These are phyloP conservation scores for Lenwebbia sp. DNA, from an alignment of 345 rosid genomes.

Conservation along the genomic window DNA sequence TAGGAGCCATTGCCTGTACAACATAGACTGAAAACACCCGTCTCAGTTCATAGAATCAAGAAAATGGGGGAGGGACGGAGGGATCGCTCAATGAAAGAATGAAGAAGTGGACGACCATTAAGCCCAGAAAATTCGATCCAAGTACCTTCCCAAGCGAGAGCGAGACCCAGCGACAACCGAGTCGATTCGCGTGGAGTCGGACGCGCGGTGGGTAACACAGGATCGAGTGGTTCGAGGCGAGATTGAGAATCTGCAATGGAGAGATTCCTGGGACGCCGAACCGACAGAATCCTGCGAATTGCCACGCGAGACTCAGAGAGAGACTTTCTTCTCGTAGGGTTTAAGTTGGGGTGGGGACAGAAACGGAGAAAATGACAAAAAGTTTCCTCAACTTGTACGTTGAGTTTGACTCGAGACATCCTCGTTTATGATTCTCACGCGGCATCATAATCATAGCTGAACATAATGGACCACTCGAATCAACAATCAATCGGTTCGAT, in stretches of 20 bases:
- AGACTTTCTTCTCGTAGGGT: neutral
- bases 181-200: neutral
- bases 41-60: neutral
- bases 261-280: neutral
- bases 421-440: neutral
- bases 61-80: neutral
- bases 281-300: neutral
- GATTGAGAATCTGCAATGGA: neutral
- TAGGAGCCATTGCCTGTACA: slow-evolving; percentile 35
- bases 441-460: too few relatives aligned
- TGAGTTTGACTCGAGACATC: rapidly evolving
- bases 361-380: neutral
- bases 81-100: neutral
- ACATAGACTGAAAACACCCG: neutral
- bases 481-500: too few relatives aligned
- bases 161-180: neutral
- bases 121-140: neutral
- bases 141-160: neutral
- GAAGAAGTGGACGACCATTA: neutral
- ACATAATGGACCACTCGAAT: too few relatives aligned
- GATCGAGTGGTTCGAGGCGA: neutral
- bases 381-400: neutral
- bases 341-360: neutral
- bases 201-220: neutral
- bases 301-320: neutral